A percentile compares a stretch with the other conserved stretches of the same genome.
Conservation (phyloP, 495 filamentous ascomycete species). For the Xylaria scruposa region DNA sequence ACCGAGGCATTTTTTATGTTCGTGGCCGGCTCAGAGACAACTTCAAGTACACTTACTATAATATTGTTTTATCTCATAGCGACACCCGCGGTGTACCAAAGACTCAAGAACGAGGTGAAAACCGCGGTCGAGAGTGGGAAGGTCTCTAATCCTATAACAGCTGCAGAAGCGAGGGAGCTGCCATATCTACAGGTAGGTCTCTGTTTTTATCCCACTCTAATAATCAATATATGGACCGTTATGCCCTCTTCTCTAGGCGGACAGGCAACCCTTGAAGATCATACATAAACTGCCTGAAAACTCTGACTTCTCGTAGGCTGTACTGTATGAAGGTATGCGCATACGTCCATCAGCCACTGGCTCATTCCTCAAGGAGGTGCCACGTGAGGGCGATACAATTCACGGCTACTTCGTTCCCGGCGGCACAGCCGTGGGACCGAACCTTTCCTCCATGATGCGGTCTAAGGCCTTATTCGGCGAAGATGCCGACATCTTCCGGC, state of each 20-base stretch:
- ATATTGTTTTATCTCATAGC: slow-evolving; percentile 61
- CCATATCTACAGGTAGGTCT: slow-evolving; percentile 51
- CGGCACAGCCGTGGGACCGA: slow-evolving; percentile 62
- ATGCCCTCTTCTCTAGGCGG: too few species aligned
- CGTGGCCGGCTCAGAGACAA: slow-evolving; percentile 71
- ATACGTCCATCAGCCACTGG: slow-evolving; percentile 51
- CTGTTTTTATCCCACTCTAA: neutral
- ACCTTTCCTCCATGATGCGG: slow-evolving; percentile 60
- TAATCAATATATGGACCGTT: slow-evolving; percentile 32
- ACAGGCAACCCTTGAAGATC: neutral
- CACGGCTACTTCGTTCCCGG: slow-evolving; percentile 59
- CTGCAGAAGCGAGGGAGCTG: slow-evolving; percentile 50
- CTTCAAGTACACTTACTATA: slow-evolving; percentile 61
- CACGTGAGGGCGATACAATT: slow-evolving; percentile 55
- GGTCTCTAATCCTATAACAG: slow-evolving; percentile 44
- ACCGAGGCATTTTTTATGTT: slow-evolving; percentile 49
- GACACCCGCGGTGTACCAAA: slow-evolving; percentile 53
- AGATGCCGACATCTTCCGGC: slow-evolving; percentile 49
- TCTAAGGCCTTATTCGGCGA: slow-evolving; percentile 57
- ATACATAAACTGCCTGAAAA: slow-evolving; percentile 40
- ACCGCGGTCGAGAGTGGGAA: slow-evolving; percentile 39
- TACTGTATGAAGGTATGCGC: slow-evolving; percentile 55
- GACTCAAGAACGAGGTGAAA: slow-evolving; percentile 65
- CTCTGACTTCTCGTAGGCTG: slow-evolving; percentile 48
- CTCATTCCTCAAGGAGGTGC: slow-evolving; percentile 54